Percentiles rank a stretch among this genome's conserved stretches.
Evolutionary conservation across 306 rosid species (phyloP).

Genomic region (Leucaena leucocephala): DNA sequence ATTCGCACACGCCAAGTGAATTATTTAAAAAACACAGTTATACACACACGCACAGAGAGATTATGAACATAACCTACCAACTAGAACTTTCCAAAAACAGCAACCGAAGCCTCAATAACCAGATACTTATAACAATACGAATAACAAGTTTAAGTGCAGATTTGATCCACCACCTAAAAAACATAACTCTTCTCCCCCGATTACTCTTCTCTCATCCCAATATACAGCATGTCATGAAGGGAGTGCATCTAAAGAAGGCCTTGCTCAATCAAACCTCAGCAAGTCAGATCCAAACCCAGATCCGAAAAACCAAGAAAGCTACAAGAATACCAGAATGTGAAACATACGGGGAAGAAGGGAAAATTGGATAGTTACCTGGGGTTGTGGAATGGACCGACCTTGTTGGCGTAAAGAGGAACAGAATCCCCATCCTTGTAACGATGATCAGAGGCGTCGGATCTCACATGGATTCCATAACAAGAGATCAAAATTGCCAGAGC

Average conservation of each 20-base stretch:
- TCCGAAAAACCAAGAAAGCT: neutral
- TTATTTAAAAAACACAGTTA: neutral
- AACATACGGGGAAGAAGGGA: neutral
- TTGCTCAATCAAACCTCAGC: neutral
- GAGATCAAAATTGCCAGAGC: conserved; percentile 48
- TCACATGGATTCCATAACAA: conserved; percentile 42
- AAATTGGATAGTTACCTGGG: conserved; percentile 53
- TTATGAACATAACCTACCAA: conserved; percentile 33
- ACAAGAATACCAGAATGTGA: neutral
- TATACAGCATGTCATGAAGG: neutral
- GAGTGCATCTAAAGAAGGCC: neutral
- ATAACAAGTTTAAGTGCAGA: neutral
- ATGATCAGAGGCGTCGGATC: conserved; percentile 74
- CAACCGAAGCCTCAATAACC: neutral
- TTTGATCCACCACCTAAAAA: neutral
- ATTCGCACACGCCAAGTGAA: neutral
- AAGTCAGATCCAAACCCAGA: conserved; percentile 39
- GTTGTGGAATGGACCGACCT: conserved; percentile 87
- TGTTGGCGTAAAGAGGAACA: conserved; percentile 82
- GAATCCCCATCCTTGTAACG: conserved; percentile 61
- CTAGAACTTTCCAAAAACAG: conserved; percentile 13
- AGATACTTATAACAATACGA: neutral
- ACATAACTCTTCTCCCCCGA: neutral
- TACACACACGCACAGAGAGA: conserved; percentile 5
- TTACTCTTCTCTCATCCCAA: neutral